Base-by-base conservation (phyloP, 345 rosid genomes). In the Citrus sinensis region DNA sequence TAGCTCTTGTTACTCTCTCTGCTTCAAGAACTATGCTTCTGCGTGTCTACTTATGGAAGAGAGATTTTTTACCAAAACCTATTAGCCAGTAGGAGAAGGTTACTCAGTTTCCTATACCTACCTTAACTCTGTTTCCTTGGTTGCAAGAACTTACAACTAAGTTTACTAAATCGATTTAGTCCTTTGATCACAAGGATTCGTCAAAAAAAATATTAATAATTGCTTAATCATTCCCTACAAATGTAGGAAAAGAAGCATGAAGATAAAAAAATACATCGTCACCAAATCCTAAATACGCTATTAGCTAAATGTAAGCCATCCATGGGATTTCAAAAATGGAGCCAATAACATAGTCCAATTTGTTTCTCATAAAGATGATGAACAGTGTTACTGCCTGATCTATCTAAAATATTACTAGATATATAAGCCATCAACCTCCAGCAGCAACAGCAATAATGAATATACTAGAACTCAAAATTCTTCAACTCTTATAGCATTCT, bases 401-500 rank as follows among this genome's bases (percentile, higher is more conserved):
- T 24, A 67, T 11, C 34, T 67, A 67, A n/a, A 56, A 55, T 7
- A 35, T n/a, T 55, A 56, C 9, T 7, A 55, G 20, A 35, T 27
- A 76, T 55, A 8, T 56, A 10, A 22, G 16, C 65, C 79, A 9
- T 51, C 63, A 9, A 54, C 8, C 9, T 10, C 29, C 19, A 4
- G 65, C 19, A 56, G 35, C 73, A 55, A 35, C 58, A 29, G 17
- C 6, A 51, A 37, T 32, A 9, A 25, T 56, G 56, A 49, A 69
- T 46, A 62, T 14, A 9, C 27, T 56, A 2, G 8, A 59, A 42
- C 20, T 92, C 87, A 96, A 81, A 91, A 96, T 82, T 94, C 99
- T 40, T 87, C 87, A 4, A 90, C 95, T 80, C 92, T 88, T 58
- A 88, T 74, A 46, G 92, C 92, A 46, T 87, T 88, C 78, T 79